Evolutionary conservation across 176 grass and related monocot genomes (phyloP).

Genomic region (Stipa capillata): DNA sequence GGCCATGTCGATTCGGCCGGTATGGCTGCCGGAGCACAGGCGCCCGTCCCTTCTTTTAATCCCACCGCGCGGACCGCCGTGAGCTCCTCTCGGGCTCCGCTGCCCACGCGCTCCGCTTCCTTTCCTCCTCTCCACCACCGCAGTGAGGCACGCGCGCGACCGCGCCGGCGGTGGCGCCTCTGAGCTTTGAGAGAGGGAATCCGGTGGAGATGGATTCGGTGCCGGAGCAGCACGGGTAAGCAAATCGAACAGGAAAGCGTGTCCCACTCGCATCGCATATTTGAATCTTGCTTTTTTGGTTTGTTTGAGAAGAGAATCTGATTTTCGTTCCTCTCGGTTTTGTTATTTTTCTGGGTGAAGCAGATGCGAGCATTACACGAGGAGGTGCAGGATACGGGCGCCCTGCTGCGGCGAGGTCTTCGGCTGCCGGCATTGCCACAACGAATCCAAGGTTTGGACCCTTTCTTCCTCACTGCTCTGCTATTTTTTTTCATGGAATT

Average conservation of each 20-base stretch:
- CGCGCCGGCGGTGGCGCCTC: not conserved
- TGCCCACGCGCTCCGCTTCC: not conserved
- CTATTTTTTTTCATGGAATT: not conserved
- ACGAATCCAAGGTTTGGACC: slow-evolving; percentile 54
- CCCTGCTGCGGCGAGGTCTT: slow-evolving; percentile 73
- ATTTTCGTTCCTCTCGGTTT: not conserved
- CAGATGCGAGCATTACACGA: slow-evolving; percentile 60
- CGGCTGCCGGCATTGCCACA: slow-evolving; percentile 75
- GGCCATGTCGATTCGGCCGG: too few relatives aligned
- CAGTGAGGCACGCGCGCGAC: not conserved
- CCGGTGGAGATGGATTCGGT: not conserved
- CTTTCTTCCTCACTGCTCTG: not conserved
- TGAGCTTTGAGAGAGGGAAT: not conserved
- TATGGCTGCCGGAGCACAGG: too few relatives aligned
- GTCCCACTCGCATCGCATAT: not conserved
- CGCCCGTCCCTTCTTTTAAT: not conserved
- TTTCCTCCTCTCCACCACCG: not conserved
- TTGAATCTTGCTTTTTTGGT: too few relatives aligned
- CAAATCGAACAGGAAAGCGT: not conserved
- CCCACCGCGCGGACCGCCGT: not conserved
- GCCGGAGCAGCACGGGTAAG: slow-evolving; percentile 25
- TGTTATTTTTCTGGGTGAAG: slow-evolving; percentile 10
- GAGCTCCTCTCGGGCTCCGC: not conserved
- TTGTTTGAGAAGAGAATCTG: not conserved
- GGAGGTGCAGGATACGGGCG: slow-evolving; percentile 52